Conservation (phyloP, 2,329 filamentous ascomycete genomes). For the Trichophyton equinum region DNA sequence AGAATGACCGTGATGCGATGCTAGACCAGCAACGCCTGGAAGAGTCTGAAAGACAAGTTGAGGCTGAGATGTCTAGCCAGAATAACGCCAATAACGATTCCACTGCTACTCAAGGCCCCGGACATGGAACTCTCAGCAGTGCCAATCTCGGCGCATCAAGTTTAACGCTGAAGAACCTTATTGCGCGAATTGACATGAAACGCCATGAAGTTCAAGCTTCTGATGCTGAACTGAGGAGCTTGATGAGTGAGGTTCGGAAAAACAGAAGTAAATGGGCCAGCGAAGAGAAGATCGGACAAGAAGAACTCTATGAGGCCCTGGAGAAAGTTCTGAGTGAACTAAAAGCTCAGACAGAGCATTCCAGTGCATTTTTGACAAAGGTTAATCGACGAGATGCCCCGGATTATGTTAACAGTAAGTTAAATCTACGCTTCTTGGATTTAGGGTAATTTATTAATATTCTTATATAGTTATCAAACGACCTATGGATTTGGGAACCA, state of each 20-base stretch:
- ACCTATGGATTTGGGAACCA: conserved; percentile 92
- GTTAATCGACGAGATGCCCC: conserved; percentile 96
- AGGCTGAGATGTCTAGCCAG: conserved; percentile 75
- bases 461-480: conserved; percentile 64
- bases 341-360: conserved; percentile 94
- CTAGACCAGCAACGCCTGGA: conserved; percentile 93
- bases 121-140: conserved; percentile 80
- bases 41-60: conserved; percentile 88
- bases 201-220: conserved; percentile 80
- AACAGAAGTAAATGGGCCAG: conserved; percentile 98
- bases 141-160: conserved; percentile 93
- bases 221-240: conserved; percentile 76
- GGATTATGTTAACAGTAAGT: conserved; percentile 81
- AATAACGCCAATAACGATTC: conserved; percentile 40
- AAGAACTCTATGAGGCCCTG: conserved; percentile 90
- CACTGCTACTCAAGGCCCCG: conserved; percentile 44
- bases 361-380: conserved; percentile 82
- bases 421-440: neutral
- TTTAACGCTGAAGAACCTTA: conserved; percentile 90
- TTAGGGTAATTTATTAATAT: neutral
- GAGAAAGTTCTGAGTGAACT: conserved; percentile 96
- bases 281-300: conserved; percentile 92
- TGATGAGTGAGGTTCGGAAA: conserved; percentile 96
- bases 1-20: conserved; percentile 94
- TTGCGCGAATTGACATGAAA: conserved; percentile 88